phyloP scores from a whole-genome alignment of 2,329 filamentous ascomycete species.

The Fusarium sp. region DNA sequence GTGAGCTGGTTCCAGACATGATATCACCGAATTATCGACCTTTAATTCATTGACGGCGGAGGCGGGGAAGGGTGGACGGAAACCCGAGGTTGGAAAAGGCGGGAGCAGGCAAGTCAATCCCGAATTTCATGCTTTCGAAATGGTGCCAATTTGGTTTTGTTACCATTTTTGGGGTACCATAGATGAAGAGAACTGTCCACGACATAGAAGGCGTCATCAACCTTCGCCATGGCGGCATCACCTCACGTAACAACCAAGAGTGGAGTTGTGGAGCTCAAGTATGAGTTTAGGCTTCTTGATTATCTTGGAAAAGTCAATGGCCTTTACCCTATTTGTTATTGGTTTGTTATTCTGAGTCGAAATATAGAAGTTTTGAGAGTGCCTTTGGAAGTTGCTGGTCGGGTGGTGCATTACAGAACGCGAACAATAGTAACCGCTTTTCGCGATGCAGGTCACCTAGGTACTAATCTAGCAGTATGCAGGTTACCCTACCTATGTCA shows the following conservation, averaged over 20 bases:
- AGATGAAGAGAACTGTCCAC: neutral
- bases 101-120: neutral
- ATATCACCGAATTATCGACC: neutral
- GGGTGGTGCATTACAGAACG: neutral
- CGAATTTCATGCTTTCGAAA: neutral
- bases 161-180: neutral
- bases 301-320: neutral
- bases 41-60: constrained; percentile 1
- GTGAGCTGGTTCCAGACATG: neutral
- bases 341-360: neutral
- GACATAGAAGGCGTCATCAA: constrained; percentile 6
- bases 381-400: neutral
- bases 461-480: too few relatives aligned
- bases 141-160: neutral
- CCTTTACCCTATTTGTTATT: neutral
- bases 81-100: neutral
- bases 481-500: too few relatives aligned
- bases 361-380: neutral
- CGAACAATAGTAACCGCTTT: neutral
- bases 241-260: neutral
- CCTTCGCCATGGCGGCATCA: constrained; percentile 1
- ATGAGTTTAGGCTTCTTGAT: neutral
- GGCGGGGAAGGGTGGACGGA: constrained; percentile 10
- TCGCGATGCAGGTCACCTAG: neutral
- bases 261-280: constrained; percentile 3